phyloP scores from a whole-genome alignment of 2,329 filamentous ascomycete genomes.

The Fusarium vanettenii region DNA sequence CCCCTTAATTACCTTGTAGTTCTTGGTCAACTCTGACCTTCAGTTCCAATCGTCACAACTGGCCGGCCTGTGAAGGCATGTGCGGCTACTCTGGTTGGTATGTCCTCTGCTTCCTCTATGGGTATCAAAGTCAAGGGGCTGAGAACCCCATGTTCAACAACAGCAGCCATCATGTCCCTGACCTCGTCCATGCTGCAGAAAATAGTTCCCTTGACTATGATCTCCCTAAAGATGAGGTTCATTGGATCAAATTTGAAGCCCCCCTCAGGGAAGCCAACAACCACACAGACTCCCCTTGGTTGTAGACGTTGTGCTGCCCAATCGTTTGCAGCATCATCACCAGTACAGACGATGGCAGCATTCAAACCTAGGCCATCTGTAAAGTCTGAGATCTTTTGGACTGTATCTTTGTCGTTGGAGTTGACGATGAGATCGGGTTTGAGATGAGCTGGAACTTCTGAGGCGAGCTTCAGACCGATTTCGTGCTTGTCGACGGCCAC shows the following conservation, averaged over 20 bases:
- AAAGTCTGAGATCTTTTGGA: slow-evolving; percentile 25
- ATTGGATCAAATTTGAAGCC: slow-evolving; percentile 34
- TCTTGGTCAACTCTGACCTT: neutral
- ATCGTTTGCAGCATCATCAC: slow-evolving; percentile 28
- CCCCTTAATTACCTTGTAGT: neutral
- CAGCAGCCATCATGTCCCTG: slow-evolving; percentile 22
- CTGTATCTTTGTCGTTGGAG: slow-evolving; percentile 5
- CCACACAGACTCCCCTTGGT: slow-evolving; percentile 21
- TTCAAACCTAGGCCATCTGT: slow-evolving; percentile 24
- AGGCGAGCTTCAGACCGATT: slow-evolving; percentile 27
- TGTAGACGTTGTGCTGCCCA: slow-evolving; percentile 28
- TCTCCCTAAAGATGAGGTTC: slow-evolving; percentile 27
- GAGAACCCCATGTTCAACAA: slow-evolving; percentile 16
- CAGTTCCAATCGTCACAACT: slow-evolving; percentile 17
- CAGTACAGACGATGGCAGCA: slow-evolving; percentile 27
- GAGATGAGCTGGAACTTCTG: slow-evolving; percentile 25
- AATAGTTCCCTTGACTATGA: slow-evolving; percentile 23
- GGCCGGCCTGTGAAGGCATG: slow-evolving; percentile 10
- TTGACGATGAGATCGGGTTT: slow-evolving; percentile 28
- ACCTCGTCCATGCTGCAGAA: slow-evolving; percentile 31
- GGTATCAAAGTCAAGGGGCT: slow-evolving; percentile 26
- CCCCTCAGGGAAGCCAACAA: slow-evolving; percentile 25
- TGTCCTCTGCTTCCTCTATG: slow-evolving; percentile 25
- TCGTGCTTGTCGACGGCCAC: slow-evolving; percentile 42
- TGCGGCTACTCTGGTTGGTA: slow-evolving; percentile 9